Evolutionary conservation across 768 basidiomycete genomes (phyloP).

Genomic region (Inosperma sp.): DNA sequence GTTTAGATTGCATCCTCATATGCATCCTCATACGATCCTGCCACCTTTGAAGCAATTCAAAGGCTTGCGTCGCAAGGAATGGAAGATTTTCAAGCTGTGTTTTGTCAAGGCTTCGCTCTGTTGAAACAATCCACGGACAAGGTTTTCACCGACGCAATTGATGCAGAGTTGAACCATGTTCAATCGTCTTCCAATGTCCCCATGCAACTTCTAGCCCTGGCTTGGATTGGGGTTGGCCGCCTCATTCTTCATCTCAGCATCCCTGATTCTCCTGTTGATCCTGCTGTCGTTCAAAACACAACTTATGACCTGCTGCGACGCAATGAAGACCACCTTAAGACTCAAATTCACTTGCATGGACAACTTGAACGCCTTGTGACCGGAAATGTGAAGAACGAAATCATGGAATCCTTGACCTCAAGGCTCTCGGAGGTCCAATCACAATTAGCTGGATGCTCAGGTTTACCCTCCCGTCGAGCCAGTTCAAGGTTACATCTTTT

Average conservation of each 20-base stretch:
- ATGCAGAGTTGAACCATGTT: conserved; percentile 27
- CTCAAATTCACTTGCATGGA: conserved; percentile 51
- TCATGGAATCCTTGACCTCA: conserved; percentile 42
- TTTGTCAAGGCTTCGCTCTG: conserved; percentile 23
- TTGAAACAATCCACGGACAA: conserved; percentile 31
- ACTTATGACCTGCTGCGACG: conserved; percentile 40
- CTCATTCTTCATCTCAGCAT: conserved; percentile 68
- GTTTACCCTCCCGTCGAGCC: conserved; percentile 35
- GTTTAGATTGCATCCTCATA: conserved; percentile 44
- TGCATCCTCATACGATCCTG: conserved; percentile 34
- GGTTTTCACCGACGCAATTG: conserved; percentile 33
- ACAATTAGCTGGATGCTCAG: conserved; percentile 25
- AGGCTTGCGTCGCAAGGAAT: background rate
- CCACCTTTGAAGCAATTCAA: conserved; percentile 16
- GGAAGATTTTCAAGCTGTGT: conserved; percentile 4
- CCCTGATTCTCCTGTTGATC: conserved; percentile 84
- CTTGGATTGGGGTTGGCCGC: conserved; percentile 59
- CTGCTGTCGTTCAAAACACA: conserved; percentile 59
- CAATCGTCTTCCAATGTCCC: conserved; percentile 8
- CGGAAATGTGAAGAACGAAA: conserved; percentile 52
- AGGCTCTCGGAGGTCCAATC: conserved; percentile 28
- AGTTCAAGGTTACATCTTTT: conserved; percentile 53
- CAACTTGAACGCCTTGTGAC: conserved; percentile 50
- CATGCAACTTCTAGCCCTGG: conserved; percentile 26
- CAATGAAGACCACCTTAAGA: conserved; percentile 37